Percentiles rank a stretch among this genome's conserved stretches.
Conservation (phyloP, 768 basidiomycete genomes). For the Astraeus odoratus region DNA sequence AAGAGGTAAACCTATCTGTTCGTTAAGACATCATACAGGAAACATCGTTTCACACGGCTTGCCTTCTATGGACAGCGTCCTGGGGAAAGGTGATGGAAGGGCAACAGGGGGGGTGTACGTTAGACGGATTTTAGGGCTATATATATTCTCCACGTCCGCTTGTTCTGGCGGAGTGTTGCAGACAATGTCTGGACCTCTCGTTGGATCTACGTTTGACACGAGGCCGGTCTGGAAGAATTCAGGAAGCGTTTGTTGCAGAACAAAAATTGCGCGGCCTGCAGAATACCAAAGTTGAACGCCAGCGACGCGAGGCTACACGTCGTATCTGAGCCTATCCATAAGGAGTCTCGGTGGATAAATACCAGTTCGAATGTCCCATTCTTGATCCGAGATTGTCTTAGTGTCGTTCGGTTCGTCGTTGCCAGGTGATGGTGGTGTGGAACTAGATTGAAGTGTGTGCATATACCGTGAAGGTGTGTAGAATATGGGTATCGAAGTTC, state of each 20-base stretch:
- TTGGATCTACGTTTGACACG: constrained; percentile 45
- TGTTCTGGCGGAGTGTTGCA: constrained; percentile 21
- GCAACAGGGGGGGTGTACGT: constrained; percentile 62
- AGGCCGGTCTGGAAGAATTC: constrained; percentile 67
- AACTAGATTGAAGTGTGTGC: not conserved
- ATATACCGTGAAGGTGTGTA: not conserved
- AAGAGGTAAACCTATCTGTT: constrained; percentile 51
- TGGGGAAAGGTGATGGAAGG: constrained; percentile 64
- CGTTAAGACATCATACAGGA: constrained; percentile 1
- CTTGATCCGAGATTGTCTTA: constrained; percentile 48
- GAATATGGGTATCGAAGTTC: constrained; percentile 15
- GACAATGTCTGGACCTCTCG: constrained; percentile 29
- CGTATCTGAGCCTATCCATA: constrained; percentile 25
- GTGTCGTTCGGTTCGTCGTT: constrained; percentile 6
- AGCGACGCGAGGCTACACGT: constrained; percentile 10
- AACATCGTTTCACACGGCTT: constrained; percentile 6
- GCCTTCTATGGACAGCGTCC: constrained; percentile 69
- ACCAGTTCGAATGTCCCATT: constrained; percentile 80
- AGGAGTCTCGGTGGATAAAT: constrained; percentile 9
- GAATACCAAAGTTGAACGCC: not conserved
- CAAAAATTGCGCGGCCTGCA: constrained; percentile 63
- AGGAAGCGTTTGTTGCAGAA: constrained; percentile 64
- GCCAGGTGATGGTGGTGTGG: constrained; percentile 8
- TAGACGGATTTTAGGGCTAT: constrained; percentile 57
- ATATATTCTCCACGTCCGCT: constrained; percentile 39